Conservation (phyloP, 163 green algal species). For the Prototheca cutis region DNA sequence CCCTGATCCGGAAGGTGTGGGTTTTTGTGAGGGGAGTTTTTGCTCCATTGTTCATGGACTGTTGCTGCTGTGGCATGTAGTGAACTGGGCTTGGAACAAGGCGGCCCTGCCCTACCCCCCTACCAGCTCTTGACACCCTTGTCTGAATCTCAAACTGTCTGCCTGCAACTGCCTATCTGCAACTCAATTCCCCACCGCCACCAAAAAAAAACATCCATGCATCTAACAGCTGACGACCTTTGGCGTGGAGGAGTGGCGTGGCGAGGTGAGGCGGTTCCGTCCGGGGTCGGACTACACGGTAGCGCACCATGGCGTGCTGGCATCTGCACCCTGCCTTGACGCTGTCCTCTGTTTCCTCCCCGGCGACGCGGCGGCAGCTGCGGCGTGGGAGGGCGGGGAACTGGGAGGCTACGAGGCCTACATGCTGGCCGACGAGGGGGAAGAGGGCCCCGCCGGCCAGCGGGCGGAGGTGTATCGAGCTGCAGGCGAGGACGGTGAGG, state of each 20-base stretch:
- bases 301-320: conserved; percentile 66
- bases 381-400: conserved; percentile 51
- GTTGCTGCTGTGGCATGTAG: no score
- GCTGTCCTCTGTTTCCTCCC: conserved; percentile 72
- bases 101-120: no score
- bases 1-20: conserved; percentile 24
- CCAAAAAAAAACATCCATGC: no score
- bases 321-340: conserved; percentile 43
- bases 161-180: no score
- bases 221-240: no score
- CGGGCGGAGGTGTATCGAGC: conserved; percentile 30
- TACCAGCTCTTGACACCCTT: no score
- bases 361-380: conserved; percentile 18
- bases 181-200: no score
- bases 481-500: conserved; percentile 15
- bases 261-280: conserved; percentile 62
- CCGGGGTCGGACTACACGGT: conserved; percentile 83
- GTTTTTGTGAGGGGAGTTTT: no score
- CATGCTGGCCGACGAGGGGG: conserved; percentile 65
- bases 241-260: no score
- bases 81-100: no score
- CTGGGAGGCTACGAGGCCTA: conserved; percentile 80
- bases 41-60: no score
- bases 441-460: conserved; percentile 19
- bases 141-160: no score